Percentiles rank a stretch among this genome's conserved stretches.
phyloP scores from a whole-genome alignment of 2,329 filamentous ascomycete species.

The Colletotrichum graminicola region DNA sequence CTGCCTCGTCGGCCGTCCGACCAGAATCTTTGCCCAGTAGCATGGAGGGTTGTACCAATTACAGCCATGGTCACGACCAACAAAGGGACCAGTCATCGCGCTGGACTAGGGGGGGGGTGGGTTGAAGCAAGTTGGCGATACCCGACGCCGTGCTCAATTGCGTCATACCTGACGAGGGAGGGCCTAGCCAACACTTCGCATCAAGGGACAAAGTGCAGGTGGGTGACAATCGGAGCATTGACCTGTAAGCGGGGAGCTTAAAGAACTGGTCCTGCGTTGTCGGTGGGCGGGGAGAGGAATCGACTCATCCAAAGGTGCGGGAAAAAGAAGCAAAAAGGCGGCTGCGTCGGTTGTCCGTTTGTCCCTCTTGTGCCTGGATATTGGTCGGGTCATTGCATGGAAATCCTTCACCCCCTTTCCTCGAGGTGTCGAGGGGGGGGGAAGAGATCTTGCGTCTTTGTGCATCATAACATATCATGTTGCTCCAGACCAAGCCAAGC shows the following conservation, averaged over 20 bases:
- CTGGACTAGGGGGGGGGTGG: background rate
- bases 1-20: background rate
- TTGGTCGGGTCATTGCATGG: constrained; percentile 29
- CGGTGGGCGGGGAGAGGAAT: background rate
- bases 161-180: constrained; percentile 34
- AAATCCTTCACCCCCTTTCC: background rate
- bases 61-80: background rate
- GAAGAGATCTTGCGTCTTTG: background rate
- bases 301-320: constrained; percentile 2
- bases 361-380: constrained; percentile 25
- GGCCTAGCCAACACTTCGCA: background rate
- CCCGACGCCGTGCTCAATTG: constrained; percentile 39
- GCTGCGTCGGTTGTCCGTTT: constrained; percentile 27
- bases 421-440: background rate
- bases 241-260: background rate
- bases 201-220: background rate
- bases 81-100: background rate
- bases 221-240: constrained; percentile 2
- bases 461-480: constrained; percentile 23
- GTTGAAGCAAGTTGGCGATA: constrained; percentile 33
- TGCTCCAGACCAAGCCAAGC: background rate
- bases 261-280: background rate
- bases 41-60: background rate
- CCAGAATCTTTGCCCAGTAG: background rate
- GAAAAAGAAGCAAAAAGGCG: constrained; percentile 10